Percentiles rank a stretch among this genome's conserved stretches.
Evolutionary conservation across 1,284 basidiomycete species (phyloP).

Genomic region (Boletus mariae): DNA sequence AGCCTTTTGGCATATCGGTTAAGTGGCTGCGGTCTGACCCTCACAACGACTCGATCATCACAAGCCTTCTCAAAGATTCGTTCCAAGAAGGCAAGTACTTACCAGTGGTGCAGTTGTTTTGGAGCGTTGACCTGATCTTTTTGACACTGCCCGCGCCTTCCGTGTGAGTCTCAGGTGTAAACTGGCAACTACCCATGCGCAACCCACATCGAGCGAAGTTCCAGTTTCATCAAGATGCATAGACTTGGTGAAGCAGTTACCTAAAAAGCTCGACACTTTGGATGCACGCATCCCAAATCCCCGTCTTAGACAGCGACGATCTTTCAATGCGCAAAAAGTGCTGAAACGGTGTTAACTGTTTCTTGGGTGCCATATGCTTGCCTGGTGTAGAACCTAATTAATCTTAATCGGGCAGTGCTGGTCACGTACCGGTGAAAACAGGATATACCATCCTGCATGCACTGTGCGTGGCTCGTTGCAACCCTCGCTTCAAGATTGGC

Average conservation of each 20-base stretch:
- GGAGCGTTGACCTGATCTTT: background rate
- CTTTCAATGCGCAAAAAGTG: background rate
- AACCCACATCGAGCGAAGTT: background rate
- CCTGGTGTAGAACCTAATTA: background rate
- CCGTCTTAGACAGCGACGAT: background rate
- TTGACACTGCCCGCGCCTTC: slow-evolving; percentile 8
- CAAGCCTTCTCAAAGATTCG: background rate
- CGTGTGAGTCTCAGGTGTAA: slow-evolving; percentile 6
- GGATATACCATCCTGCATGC: background rate
- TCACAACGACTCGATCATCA: background rate
- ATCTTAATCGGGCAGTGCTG: slow-evolving; percentile 6
- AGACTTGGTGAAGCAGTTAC: background rate
- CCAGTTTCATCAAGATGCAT: background rate
- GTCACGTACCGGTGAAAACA: slow-evolving; percentile 1
- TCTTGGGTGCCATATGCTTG: slow-evolving; percentile 1
- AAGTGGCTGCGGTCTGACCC: too few species aligned
- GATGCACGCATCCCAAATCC: background rate
- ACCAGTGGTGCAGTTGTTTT: background rate
- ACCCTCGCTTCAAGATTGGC: slow-evolving; percentile 11
- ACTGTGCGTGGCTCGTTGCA: background rate
- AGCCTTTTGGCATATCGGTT: too few species aligned
- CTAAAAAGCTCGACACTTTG: background rate
- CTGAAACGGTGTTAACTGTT: background rate
- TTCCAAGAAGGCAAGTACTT: background rate
- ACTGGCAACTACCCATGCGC: background rate